A percentile compares a stretch with the other conserved stretches of the same genome.
phyloP scores from a whole-genome alignment of 345 rosid genomes.

The Pistacia atlantica region DNA sequence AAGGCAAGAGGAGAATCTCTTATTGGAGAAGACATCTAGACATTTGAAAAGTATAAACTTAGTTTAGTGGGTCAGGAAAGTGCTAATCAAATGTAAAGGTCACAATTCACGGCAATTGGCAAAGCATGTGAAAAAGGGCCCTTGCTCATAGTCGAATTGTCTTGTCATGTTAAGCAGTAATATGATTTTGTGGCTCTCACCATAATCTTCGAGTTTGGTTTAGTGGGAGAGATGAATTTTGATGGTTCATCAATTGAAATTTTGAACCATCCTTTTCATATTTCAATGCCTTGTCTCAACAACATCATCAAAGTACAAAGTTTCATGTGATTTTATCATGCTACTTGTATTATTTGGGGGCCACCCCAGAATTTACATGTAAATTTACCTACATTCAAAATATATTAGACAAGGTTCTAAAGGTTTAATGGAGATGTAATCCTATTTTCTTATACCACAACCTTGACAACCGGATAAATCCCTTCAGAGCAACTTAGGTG shows the following conservation, averaged over 20 bases:
- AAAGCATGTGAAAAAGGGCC: constrained; percentile 15
- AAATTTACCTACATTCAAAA: too few species aligned
- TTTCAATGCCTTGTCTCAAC: neutral
- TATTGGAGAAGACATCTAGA: neutral
- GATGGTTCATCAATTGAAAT: neutral
- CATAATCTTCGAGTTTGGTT: neutral
- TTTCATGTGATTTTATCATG: neutral
- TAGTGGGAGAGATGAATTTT: neutral
- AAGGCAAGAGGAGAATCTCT: too few species aligned
- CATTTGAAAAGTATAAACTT: neutral
- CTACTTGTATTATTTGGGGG: neutral
- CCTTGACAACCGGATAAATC: too few species aligned
- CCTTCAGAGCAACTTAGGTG: too few species aligned
- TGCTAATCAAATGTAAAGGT: neutral
- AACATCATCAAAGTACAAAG: neutral
- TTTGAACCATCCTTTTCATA: neutral
- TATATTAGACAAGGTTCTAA: too few species aligned
- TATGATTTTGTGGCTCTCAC: neutral
- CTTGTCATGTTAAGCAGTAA: constrained; percentile 1
- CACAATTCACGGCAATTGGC: neutral
- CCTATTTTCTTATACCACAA: too few species aligned
- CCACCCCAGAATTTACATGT: neutral
- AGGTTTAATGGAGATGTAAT: too few species aligned
- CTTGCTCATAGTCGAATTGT: neutral
- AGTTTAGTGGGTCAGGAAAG: neutral